Evolutionary conservation across 2,329 filamentous ascomycete species (phyloP).

Genomic region (Eurotiales sp.): DNA sequence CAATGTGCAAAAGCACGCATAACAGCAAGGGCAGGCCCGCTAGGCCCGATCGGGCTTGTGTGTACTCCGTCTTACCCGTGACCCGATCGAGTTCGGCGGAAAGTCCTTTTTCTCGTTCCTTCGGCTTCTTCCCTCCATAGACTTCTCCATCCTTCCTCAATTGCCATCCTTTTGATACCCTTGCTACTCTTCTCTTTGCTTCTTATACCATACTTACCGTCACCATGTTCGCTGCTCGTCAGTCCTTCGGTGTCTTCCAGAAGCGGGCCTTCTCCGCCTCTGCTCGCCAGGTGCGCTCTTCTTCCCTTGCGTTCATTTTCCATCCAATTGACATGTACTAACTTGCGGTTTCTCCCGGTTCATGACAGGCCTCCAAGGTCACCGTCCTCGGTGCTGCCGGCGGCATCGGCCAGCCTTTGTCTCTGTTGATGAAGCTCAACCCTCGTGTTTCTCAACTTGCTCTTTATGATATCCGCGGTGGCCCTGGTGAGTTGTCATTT

Average conservation of each 20-base stretch:
- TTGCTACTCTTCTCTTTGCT: neutral
- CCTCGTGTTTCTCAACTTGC: constrained; percentile 88
- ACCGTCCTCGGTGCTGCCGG: constrained; percentile 93
- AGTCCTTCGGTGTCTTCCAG: constrained; percentile 56
- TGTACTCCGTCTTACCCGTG: no score
- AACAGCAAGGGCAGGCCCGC: no score
- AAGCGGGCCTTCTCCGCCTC: constrained; percentile 78
- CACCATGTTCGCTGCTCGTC: constrained; percentile 72
- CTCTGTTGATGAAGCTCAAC: constrained; percentile 98
- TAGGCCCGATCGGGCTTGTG: no score
- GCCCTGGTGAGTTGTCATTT: constrained; percentile 68
- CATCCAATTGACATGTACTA: constrained; percentile 13
- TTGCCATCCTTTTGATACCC: constrained; percentile 8
- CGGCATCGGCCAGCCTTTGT: constrained; percentile 97
- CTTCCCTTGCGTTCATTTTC: constrained; percentile 5
- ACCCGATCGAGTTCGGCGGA: no score
- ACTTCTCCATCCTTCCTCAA: constrained; percentile 12
- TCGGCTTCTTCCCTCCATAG: constrained; percentile 16
- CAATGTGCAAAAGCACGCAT: no score
- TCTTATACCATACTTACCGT: constrained; percentile 16
- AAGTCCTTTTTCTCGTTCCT: constrained; percentile 19
- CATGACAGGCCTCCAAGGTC: constrained; percentile 82
- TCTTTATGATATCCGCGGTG: constrained; percentile 95
- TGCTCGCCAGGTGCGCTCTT: constrained; percentile 64
- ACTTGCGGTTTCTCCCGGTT: neutral